A percentile compares a stretch with the other conserved stretches of the same genome.
These are phyloP conservation scores for Camillea tinctor DNA, from an alignment of 2,329 filamentous ascomycete species.

Conservation along the genomic window DNA sequence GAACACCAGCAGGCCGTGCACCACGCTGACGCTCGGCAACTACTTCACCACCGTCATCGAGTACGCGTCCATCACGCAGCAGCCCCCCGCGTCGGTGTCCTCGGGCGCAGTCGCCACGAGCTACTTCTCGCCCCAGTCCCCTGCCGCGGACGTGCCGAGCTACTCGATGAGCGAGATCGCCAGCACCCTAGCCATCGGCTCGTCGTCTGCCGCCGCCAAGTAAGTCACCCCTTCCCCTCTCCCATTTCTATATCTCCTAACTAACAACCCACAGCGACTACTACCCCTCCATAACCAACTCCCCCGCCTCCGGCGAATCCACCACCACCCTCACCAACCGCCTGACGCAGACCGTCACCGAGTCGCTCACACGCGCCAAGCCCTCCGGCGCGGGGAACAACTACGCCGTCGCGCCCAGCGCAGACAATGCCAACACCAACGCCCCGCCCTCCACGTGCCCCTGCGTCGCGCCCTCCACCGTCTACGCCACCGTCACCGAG, in stretches of 20 bases:
- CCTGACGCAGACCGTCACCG: slow-evolving; percentile 11
- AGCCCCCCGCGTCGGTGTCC: slow-evolving; percentile 16
- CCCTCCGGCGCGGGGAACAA: too few relatives aligned
- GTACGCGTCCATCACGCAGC: slow-evolving; percentile 23
- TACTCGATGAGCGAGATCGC: slow-evolving; percentile 25
- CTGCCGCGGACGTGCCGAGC: slow-evolving; percentile 24
- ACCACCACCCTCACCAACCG: slow-evolving; percentile 9
- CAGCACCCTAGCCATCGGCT: slow-evolving; percentile 18
- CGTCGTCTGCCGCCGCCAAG: slow-evolving; percentile 12
- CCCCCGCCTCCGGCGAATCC: background rate
- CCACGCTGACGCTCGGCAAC: slow-evolving; percentile 27
- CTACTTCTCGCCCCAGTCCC: slow-evolving; percentile 13
- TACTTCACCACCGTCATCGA: slow-evolving; percentile 29
- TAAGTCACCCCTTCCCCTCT: slow-evolving; percentile 17
- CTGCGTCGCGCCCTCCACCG: slow-evolving; percentile 23
- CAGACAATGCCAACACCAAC: background rate
- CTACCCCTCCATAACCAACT: background rate
- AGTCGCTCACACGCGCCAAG: slow-evolving; percentile 3
- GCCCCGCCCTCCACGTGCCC: slow-evolving; percentile 7
- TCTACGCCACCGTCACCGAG: slow-evolving; percentile 25
- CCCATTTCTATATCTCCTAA: background rate
- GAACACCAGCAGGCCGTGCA: slow-evolving; percentile 17
- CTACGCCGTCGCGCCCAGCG: background rate
- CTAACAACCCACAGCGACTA: background rate
- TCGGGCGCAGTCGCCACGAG: slow-evolving; percentile 18